These are phyloP conservation scores for Beauveria pseudobassiana DNA, from an alignment of 2,329 filamentous ascomycete species.

Conservation along the genomic window DNA sequence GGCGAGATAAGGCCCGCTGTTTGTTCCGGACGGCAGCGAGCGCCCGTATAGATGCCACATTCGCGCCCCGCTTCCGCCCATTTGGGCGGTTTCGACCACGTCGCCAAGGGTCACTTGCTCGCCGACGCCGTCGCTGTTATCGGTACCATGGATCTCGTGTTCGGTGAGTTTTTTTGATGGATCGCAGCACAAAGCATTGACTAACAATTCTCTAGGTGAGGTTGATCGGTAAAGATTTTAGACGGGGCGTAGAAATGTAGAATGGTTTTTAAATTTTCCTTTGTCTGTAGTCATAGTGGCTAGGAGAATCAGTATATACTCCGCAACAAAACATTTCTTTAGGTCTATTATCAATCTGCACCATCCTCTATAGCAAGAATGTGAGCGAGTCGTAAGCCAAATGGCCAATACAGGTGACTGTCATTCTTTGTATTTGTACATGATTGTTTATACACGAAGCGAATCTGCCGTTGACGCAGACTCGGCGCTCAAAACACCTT, in stretches of 20 bases:
- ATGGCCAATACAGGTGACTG: too few relatives aligned
- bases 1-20: too few relatives aligned
- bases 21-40: conserved; percentile 94
- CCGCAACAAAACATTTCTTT: conserved; percentile 24
- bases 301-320: conserved; percentile 30
- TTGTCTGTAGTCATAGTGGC: conserved; percentile 35
- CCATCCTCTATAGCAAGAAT: background rate
- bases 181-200: background rate
- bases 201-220: conserved; percentile 44
- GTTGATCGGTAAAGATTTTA: conserved; percentile 46
- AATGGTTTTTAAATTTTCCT: conserved; percentile 26
- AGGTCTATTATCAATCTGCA: background rate
- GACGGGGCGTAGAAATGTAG: conserved; percentile 20
- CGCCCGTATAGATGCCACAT: conserved; percentile 97
- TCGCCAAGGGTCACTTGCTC: conserved; percentile 84
- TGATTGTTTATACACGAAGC: conserved; percentile 6
- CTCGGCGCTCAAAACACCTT: conserved; percentile 30
- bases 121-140: conserved; percentile 97
- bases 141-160: conserved; percentile 81
- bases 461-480: background rate
- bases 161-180: conserved; percentile 51
- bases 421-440: background rate
- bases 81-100: conserved; percentile 86
- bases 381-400: too few relatives aligned
- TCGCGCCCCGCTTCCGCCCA: conserved; percentile 92